phyloP scores from a whole-genome alignment of 495 filamentous ascomycete species.

The Annulohypoxylon moriforme region DNA sequence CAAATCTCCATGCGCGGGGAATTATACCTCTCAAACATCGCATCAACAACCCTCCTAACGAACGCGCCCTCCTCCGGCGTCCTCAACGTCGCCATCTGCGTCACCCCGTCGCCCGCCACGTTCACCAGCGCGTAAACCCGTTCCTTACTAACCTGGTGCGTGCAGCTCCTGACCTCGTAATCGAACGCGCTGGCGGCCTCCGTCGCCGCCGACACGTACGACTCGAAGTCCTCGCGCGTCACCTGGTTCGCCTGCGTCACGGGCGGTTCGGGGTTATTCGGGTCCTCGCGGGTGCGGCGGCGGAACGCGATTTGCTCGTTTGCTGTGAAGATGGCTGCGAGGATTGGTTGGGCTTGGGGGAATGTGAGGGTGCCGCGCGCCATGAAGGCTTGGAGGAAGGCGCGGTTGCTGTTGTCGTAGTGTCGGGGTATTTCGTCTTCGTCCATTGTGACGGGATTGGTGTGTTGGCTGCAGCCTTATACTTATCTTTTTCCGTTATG shows the following conservation, averaged over 20 bases:
- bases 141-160: conserved; percentile 68
- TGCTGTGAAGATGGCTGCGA: conserved; percentile 78
- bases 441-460: conserved; percentile 23
- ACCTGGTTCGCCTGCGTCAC: conserved; percentile 65
- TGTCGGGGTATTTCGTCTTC: conserved; percentile 32
- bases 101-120: conserved; percentile 81
- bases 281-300: not conserved
- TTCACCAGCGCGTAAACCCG: conserved; percentile 85
- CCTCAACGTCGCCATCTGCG: conserved; percentile 86
- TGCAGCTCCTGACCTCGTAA: conserved; percentile 80
- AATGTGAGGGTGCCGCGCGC: conserved; percentile 80
- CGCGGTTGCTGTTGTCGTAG: conserved; percentile 76
- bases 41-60: conserved; percentile 87
- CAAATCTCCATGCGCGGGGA: conserved; percentile 79
- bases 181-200: conserved; percentile 80
- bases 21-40: conserved; percentile 91
- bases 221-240: conserved; percentile 72
- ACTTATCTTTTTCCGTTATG: not conserved
- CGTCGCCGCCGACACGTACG: conserved; percentile 76
- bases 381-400: conserved; percentile 94
- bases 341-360: conserved; percentile 73
- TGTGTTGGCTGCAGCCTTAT: not conserved
- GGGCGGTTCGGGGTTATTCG: conserved; percentile 52
- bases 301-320: conserved; percentile 48
- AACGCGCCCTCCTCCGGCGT: conserved; percentile 88